Evolutionary conservation across 2,329 filamentous ascomycete genomes (phyloP), one percentile per base, ranked within the genome.

Genomic region (Fusarium scirpi): DNA sequence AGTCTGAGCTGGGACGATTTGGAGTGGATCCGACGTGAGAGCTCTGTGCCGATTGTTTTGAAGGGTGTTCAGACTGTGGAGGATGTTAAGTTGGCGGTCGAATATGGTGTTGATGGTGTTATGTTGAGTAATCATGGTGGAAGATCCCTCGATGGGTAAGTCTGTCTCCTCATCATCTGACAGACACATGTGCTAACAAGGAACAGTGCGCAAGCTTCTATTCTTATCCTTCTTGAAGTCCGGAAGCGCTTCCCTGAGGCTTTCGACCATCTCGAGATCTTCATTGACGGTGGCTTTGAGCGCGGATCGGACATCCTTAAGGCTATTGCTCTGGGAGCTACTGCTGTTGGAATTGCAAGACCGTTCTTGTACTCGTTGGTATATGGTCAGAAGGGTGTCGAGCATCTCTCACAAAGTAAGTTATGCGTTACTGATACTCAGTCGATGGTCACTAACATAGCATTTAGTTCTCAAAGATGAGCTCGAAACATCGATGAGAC

Each of bases 81-180:
- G 29, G 87, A 90, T 72, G 87, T 87, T 1, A 81, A 80, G 16
- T 72, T 81, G 40, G 86, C 87, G 0, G 81, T 85, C 57, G 76
- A 84, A 46, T 77, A 81, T 57, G 86, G 85, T 0, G 79, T 85
- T 49, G 82, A 87, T 61, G 87, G 86, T 2, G 85, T 89, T 48
- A 76, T 88, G 61, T 69, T 90, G 34, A 87, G 84, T 64, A 90
- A 89, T 65, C 87, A 89, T 58, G 87, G 87, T 20, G 87, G 87
- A 5, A 79, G 87, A 29, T 85, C 86, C 2, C 78, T 87, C 2
- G 87, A 89, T 54, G 85, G 84, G 76, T 74, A 53, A 62, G 71
- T 60, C 2, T 5, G 1, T 4, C 1, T 3, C 0, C 2, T 9
- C 4, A 6, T 8, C 0, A 11, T 2, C 1, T 2, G 0, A 2